phyloP scores from a whole-genome alignment of 306 rosid genomes.

The Vigna unguiculata region DNA sequence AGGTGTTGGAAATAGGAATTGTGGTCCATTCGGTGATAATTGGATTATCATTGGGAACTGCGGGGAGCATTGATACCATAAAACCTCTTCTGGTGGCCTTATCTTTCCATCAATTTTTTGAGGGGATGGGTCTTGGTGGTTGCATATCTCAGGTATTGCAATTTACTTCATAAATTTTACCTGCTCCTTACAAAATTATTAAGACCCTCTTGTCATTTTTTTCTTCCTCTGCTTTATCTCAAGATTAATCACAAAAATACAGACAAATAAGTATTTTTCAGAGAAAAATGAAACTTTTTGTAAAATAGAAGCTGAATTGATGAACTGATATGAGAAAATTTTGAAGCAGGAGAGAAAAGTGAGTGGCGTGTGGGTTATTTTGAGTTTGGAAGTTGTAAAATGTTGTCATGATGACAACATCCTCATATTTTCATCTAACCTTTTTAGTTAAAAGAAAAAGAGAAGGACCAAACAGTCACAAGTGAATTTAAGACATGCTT shows the following conservation, averaged over 20 bases:
- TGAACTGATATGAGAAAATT: not conserved
- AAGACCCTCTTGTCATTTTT: not conserved
- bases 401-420: conserved; percentile 58
- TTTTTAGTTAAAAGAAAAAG: not conserved
- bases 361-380: conserved; percentile 22
- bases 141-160: conserved; percentile 78
- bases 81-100: conserved; percentile 74
- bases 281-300: not conserved
- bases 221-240: not conserved
- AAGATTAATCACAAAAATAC: not conserved
- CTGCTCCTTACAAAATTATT: not conserved
- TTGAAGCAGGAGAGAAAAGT: conserved; percentile 20
- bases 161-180: not conserved
- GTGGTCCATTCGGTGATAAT: conserved; percentile 86
- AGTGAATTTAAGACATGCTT: conserved; percentile 6
- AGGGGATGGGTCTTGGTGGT: conserved; percentile 93
- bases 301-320: not conserved
- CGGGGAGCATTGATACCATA: conserved; percentile 58
- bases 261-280: not conserved
- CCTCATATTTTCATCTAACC: not conserved
- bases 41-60: conserved; percentile 75
- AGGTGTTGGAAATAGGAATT: conserved; percentile 89
- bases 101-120: conserved; percentile 92
- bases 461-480: not conserved
- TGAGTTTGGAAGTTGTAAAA: conserved; percentile 35